Percentiles rank a stretch among this genome's conserved stretches.
phyloP scores from a whole-genome alignment of 2,329 filamentous ascomycete genomes.

The Chaetomium strumarium region DNA sequence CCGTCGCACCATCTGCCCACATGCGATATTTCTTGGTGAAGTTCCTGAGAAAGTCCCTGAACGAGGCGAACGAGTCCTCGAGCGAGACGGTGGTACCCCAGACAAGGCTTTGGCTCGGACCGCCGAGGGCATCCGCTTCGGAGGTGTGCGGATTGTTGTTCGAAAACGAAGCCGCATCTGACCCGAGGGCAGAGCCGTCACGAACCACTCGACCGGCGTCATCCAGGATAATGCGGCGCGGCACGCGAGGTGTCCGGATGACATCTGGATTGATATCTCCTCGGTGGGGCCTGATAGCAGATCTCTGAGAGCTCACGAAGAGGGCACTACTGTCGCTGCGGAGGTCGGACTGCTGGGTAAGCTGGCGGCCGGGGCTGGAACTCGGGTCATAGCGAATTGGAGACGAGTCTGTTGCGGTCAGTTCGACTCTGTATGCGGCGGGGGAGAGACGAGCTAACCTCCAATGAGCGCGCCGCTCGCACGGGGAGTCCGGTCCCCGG shows the following conservation, averaged over 20 bases:
- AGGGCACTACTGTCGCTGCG: conserved; percentile 80
- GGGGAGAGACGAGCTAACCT: conserved; percentile 45
- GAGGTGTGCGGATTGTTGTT: conserved; percentile 76
- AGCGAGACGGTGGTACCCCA: conserved; percentile 98
- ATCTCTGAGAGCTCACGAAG: conserved; percentile 64
- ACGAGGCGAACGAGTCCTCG: conserved; percentile 76
- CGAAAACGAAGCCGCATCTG: conserved; percentile 55
- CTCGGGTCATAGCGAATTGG: conserved; percentile 87
- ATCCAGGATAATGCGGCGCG: conserved; percentile 54
- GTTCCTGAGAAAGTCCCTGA: conserved; percentile 89
- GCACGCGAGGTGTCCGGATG: conserved; percentile 45
- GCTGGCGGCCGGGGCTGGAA: conserved; percentile 69
- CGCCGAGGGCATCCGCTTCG: conserved; percentile 82
- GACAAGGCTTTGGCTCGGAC: conserved; percentile 73
- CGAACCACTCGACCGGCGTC: conserved; percentile 53
- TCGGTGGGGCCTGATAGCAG: conserved; percentile 58
- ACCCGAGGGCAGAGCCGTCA: conserved; percentile 45
- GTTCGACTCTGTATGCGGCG: neutral
- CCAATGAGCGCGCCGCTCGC: conserved; percentile 56
- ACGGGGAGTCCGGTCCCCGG: conserved; percentile 64
- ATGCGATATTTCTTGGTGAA: conserved; percentile 92
- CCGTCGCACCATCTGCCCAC: conserved; percentile 78
- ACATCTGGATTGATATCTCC: conserved; percentile 84
- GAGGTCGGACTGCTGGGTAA: conserved; percentile 59
- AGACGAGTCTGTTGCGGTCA: conserved; percentile 64